Percentiles rank a stretch among this genome's conserved stretches.
Conservation (phyloP, 2,329 filamentous ascomycete species). For the Diaporthe ampelina region DNA sequence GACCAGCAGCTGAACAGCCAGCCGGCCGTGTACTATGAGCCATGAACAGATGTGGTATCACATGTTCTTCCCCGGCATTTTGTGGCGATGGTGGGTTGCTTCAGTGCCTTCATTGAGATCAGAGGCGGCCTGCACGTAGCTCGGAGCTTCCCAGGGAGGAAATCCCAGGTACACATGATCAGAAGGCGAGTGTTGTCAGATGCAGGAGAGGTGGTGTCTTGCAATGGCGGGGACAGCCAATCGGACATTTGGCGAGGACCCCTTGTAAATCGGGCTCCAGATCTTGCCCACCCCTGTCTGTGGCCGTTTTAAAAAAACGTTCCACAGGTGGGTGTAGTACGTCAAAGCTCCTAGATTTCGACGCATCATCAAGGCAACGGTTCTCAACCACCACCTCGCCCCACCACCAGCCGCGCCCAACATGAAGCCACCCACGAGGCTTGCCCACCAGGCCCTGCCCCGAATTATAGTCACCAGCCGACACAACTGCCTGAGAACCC, state of each 20-base stretch:
- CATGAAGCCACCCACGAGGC: constrained; percentile 35
- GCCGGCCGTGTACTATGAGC: too few relatives aligned
- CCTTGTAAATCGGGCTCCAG: constrained; percentile 15
- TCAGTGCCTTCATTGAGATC: background rate
- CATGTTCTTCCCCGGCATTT: background rate
- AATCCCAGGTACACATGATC: background rate
- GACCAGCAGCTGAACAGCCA: background rate
- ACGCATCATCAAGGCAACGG: constrained; percentile 8
- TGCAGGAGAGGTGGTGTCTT: background rate
- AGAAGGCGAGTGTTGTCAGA: background rate
- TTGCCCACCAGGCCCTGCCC: constrained; percentile 25
- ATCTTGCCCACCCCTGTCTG: background rate
- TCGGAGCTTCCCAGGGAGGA: too few relatives aligned
- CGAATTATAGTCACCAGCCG: constrained; percentile 10
- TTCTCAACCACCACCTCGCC: background rate
- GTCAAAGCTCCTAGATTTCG: background rate
- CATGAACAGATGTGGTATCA: background rate
- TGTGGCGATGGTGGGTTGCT: background rate
- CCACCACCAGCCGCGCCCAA: background rate
- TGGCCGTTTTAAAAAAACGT: background rate
- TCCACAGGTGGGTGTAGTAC: background rate
- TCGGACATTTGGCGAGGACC: constrained; percentile 6
- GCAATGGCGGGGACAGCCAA: background rate
- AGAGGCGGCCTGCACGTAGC: too few relatives aligned
- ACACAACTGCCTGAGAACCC: background rate